These are phyloP conservation scores for Saccharomycopsis selenospora DNA, from an alignment of 805 yeast species.

Conservation along the genomic window DNA sequence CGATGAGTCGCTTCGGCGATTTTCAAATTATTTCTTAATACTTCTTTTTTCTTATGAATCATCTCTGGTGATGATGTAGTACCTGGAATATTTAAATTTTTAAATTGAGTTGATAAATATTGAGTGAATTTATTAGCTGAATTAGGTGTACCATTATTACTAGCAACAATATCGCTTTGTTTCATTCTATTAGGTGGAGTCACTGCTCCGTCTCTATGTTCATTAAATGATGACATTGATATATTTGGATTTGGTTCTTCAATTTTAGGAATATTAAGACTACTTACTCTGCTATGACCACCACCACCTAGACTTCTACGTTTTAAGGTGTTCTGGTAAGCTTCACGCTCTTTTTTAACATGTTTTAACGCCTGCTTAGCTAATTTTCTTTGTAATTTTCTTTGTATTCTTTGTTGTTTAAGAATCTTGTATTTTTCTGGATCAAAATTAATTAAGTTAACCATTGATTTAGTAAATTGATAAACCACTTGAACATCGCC, in stretches of 20 bases:
- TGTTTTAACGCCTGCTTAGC: conserved; percentile 8
- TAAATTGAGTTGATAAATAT: conserved; percentile 16
- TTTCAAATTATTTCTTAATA: conserved; percentile 2
- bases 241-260: not conserved
- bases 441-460: conserved; percentile 9
- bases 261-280: not conserved
- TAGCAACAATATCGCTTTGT: not conserved
- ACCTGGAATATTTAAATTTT: conserved; percentile 13
- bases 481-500: conserved; percentile 11
- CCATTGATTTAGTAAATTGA: conserved; percentile 14
- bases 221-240: not conserved
- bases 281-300: conserved; percentile 1
- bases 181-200: conserved; percentile 16
- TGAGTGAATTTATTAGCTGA: conserved; percentile 7
- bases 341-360: conserved; percentile 10
- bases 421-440: conserved; percentile 1
- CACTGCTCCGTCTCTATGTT: conserved; percentile 1
- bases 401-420: conserved; percentile 15
- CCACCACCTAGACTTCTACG: not conserved
- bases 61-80: conserved; percentile 13
- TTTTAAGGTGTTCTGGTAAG: conserved; percentile 5
- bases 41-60: conserved; percentile 11
- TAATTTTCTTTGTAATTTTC: conserved; percentile 14
- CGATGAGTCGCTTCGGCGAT: conserved; percentile 12
- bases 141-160: not conserved